A percentile compares a stretch with the other conserved stretches of the same genome.
Evolutionary conservation across 2,329 filamentous ascomycete species (phyloP).

Genomic region (Spiromastix sp.): DNA sequence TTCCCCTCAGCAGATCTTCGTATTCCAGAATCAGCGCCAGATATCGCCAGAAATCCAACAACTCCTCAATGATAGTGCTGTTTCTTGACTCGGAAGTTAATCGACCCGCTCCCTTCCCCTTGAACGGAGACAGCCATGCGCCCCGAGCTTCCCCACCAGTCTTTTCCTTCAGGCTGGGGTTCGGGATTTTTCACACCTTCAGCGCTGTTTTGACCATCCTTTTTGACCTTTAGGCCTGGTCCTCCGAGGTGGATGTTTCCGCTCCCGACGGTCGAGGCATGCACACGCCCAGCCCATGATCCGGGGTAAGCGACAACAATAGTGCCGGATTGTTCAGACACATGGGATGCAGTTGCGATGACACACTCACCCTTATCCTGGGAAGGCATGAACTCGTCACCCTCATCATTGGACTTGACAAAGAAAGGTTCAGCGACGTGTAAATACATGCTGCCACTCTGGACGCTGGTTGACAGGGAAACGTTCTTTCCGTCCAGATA

Average conservation of each 20-base stretch:
- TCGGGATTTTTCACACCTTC: conserved; percentile 11
- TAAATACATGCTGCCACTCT: conserved; percentile 12
- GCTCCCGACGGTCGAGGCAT: conserved; percentile 9
- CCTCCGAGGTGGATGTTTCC: conserved; percentile 15
- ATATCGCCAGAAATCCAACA: no score
- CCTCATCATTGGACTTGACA: no score
- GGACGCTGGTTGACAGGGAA: conserved; percentile 12
- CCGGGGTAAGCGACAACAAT: conserved; percentile 19
- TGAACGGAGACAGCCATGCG: conserved; percentile 14
- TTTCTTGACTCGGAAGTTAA: no score
- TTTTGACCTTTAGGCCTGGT: conserved; percentile 13
- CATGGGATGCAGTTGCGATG: conserved; percentile 16
- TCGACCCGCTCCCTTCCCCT: conserved; percentile 6
- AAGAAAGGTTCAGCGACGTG: conserved; percentile 13
- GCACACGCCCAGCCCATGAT: conserved; percentile 22
- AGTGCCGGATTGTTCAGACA: conserved; percentile 13
- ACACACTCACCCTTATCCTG: conserved; percentile 2
- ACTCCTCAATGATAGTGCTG: no score
- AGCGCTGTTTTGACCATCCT: conserved; percentile 7
- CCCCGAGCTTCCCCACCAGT: conserved; percentile 16
- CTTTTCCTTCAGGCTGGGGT: conserved; percentile 1
- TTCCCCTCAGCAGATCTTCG: no score
- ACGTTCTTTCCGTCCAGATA: conserved; percentile 5
- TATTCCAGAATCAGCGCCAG: no score
- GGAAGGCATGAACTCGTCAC: not conserved